Evolutionary conservation across 495 filamentous ascomycete genomes (phyloP).

Genomic region (Penicillium steckii): DNA sequence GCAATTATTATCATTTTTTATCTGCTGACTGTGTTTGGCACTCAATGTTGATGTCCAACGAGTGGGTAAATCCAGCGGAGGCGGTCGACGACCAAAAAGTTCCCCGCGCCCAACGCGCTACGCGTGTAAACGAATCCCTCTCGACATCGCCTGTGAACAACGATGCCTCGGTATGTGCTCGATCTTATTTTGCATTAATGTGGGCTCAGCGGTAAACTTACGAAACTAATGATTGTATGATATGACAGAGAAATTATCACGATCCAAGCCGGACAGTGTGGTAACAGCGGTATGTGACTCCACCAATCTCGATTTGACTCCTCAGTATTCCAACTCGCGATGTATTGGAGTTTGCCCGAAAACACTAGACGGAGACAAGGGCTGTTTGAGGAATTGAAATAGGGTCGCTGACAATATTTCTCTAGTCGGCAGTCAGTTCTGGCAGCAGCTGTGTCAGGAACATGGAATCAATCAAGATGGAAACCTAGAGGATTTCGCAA

Average conservation of each 20-base stretch:
- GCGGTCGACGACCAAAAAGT: slow-evolving; percentile 20
- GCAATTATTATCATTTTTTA: background rate
- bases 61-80: background rate
- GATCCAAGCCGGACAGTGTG: slow-evolving; percentile 97
- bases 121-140: slow-evolving; percentile 38
- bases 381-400: background rate
- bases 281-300: slow-evolving; percentile 82
- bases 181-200: background rate
- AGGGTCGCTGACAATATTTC: slow-evolving; percentile 14
- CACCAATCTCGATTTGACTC: slow-evolving; percentile 8
- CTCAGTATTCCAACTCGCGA: slow-evolving; percentile 5
- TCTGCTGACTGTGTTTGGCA: background rate
- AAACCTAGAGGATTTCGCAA: slow-evolving; percentile 93
- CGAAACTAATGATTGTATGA: slow-evolving; percentile 3
- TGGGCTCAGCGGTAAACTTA: background rate
- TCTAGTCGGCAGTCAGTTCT: slow-evolving; percentile 88
- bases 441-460: slow-evolving; percentile 96
- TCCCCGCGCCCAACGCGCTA: slow-evolving; percentile 40
- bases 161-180: slow-evolving; percentile 45
- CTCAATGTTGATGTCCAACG: slow-evolving; percentile 15
- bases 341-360: background rate
- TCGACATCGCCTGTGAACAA: slow-evolving; percentile 21
- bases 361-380: background rate
- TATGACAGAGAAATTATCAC: slow-evolving; percentile 91
- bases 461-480: slow-evolving; percentile 97